phyloP scores from a whole-genome alignment of 495 filamentous ascomycete genomes.

The Penicillium dipodomyicola region DNA sequence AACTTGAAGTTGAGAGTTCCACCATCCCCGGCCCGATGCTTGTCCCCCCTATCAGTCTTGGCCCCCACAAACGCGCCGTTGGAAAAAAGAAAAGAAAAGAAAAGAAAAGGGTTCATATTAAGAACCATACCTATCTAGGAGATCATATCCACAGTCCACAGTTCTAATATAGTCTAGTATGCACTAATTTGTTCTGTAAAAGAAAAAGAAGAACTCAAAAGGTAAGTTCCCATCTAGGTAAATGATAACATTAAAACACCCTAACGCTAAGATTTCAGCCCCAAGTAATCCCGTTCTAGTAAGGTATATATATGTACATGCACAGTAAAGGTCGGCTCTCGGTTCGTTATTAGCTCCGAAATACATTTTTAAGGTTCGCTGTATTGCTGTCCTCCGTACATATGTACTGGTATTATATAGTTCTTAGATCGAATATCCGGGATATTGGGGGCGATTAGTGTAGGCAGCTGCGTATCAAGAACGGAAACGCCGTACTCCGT shows the following conservation, averaged over 20 bases:
- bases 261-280: background rate
- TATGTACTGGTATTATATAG: background rate
- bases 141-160: background rate
- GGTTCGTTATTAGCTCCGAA: background rate
- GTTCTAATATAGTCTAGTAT: background rate
- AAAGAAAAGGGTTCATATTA: background rate
- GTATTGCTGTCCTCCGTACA: too few species aligned
- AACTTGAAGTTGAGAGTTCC: background rate
- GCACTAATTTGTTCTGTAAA: background rate
- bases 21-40: constrained; percentile 14
- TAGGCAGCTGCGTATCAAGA: constrained; percentile 5
- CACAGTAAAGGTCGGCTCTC: background rate
- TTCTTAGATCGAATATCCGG: background rate
- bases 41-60: constrained; percentile 10
- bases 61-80: constrained; percentile 31
- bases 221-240: background rate
- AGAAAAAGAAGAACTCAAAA: background rate
- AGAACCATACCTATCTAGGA: background rate
- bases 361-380: background rate
- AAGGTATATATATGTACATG: background rate
- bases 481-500: background rate
- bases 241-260: background rate
- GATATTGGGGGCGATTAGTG: background rate
- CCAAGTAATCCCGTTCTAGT: background rate
- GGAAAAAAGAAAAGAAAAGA: constrained; percentile 1